Percentiles rank a stretch among this genome's conserved stretches.
Evolutionary conservation across 495 filamentous ascomycete species (phyloP).

Genomic region (Pseudomonodictys pantanalensis): DNA sequence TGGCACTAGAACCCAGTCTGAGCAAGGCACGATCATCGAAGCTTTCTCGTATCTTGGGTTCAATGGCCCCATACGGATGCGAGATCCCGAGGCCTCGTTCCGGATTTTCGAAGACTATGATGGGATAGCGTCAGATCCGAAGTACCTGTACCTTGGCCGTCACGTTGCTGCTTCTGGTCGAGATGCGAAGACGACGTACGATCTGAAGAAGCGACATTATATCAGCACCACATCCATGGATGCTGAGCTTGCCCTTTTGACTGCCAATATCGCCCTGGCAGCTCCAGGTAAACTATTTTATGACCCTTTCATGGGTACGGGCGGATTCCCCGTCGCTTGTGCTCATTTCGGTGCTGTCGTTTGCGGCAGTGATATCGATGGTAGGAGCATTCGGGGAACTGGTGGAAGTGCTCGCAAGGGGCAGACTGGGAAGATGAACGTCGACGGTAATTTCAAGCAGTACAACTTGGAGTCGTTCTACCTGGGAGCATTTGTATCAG

Average conservation of each 20-base stretch:
- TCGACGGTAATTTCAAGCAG: conserved; percentile 77
- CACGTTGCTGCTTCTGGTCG: conserved; percentile 61
- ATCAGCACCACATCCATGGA: conserved; percentile 98
- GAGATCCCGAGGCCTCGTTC: conserved; percentile 68
- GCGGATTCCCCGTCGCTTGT: conserved; percentile 80
- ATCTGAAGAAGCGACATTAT: conserved; percentile 87
- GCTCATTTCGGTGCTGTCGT: conserved; percentile 82
- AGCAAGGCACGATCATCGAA: conserved; percentile 70
- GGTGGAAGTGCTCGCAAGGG: conserved; percentile 28
- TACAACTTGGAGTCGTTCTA: conserved; percentile 66
- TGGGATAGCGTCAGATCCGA: conserved; percentile 53
- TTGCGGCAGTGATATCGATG: conserved; percentile 90
- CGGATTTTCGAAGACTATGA: conserved; percentile 76
- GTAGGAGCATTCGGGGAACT: conserved; percentile 75
- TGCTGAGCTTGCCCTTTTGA: conserved; percentile 85
- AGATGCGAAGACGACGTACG: conserved; percentile 68
- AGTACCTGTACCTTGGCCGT: conserved; percentile 67
- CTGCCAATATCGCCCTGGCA: conserved; percentile 83
- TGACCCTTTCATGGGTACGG: conserved; percentile 94
- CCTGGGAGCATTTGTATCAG: conserved; percentile 75
- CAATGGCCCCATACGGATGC: conserved; percentile 70
- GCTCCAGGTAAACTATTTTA: conserved; percentile 79
- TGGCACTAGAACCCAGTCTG: conserved; percentile 56
- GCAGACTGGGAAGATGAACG: conserved; percentile 44
- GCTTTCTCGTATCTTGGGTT: conserved; percentile 77